phyloP scores from a whole-genome alignment of 305 asterid species.

The Lippia alba region DNA sequence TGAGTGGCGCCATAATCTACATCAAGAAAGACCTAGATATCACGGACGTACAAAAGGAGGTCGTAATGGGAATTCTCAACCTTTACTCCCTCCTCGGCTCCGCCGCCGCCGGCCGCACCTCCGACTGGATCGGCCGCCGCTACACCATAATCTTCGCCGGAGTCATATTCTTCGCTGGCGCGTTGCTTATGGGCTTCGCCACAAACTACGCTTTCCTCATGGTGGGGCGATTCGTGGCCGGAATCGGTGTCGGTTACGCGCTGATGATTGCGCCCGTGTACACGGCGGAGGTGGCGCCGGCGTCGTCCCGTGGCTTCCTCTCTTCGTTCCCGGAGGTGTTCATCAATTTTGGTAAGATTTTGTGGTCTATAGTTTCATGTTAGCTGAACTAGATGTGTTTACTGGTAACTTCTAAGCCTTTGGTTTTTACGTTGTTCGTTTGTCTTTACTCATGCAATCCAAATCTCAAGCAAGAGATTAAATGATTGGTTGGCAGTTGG shows the following conservation, averaged over 20 bases:
- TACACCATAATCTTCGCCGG: conserved; percentile 74
- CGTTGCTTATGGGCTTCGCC: conserved; percentile 79
- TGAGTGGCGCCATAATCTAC: conserved; percentile 83
- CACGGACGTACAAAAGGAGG: conserved; percentile 52
- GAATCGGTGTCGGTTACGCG: conserved; percentile 79
- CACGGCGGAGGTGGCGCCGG: conserved; percentile 84
- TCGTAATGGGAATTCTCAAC: conserved; percentile 65
- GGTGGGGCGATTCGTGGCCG: conserved; percentile 77
- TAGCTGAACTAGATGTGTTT: neutral
- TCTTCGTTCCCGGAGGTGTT: conserved; percentile 77
- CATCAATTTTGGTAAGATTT: conserved; percentile 61
- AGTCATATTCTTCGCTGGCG: conserved; percentile 64
- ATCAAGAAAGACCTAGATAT: conserved; percentile 46
- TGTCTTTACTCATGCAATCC: conserved; percentile 22
- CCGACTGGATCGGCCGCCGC: conserved; percentile 82
- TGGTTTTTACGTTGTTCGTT: conserved; percentile 3
- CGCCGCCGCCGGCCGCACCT: conserved; percentile 79
- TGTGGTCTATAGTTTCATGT: neutral
- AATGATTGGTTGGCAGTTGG: conserved; percentile 25
- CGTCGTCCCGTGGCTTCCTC: conserved; percentile 75
- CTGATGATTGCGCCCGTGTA: conserved; percentile 84
- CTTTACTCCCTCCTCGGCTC: conserved; percentile 72
- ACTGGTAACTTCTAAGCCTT: neutral
- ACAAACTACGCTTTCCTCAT: conserved; percentile 70
- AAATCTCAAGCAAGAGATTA: conserved; percentile 10